These are phyloP conservation scores for Amanita muscaria DNA, from an alignment of 768 basidiomycete genomes.

Conservation along the genomic window DNA sequence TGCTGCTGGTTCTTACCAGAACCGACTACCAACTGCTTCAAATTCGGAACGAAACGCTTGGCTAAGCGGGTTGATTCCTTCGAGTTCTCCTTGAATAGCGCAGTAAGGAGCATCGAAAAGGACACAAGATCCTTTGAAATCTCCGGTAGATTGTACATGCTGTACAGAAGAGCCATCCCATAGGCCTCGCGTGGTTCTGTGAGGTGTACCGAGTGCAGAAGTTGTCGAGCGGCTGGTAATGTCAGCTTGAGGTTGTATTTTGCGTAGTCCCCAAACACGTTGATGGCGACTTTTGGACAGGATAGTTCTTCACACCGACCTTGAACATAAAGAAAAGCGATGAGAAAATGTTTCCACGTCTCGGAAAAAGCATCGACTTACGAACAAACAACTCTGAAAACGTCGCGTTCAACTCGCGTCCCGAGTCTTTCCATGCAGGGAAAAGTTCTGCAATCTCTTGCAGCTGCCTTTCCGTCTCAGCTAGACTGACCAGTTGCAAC, in stretches of 20 bases:
- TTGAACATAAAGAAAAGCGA: slow-evolving; percentile 16
- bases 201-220: slow-evolving; percentile 47
- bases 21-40: slow-evolving; percentile 23
- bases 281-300: slow-evolving; percentile 47
- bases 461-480: slow-evolving; percentile 40
- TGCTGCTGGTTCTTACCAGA: slow-evolving; percentile 6
- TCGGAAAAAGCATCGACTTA: slow-evolving; percentile 24
- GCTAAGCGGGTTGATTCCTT: slow-evolving; percentile 33
- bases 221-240: slow-evolving; percentile 41
- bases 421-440: slow-evolving; percentile 40
- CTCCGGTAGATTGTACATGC: slow-evolving; percentile 43
- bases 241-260: slow-evolving; percentile 52
- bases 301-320: slow-evolving; percentile 54
- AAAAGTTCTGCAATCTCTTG: slow-evolving; percentile 36
- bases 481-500: slow-evolving; percentile 42
- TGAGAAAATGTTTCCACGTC: neutral
- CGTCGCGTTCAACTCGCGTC: slow-evolving; percentile 27
- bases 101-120: slow-evolving; percentile 46
- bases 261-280: slow-evolving; percentile 52
- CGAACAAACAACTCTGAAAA: slow-evolving; percentile 46
- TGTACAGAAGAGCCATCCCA: slow-evolving; percentile 44
- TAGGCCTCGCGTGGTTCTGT: slow-evolving; percentile 36
- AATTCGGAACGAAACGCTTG: slow-evolving; percentile 31
- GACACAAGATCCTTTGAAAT: slow-evolving; percentile 47
- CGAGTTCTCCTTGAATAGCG: slow-evolving; percentile 41